Evolutionary conservation across 2,329 filamentous ascomycete species (phyloP), one percentile per base, ranked within the genome.

Genomic region (Sporothrix brasiliensis): DNA sequence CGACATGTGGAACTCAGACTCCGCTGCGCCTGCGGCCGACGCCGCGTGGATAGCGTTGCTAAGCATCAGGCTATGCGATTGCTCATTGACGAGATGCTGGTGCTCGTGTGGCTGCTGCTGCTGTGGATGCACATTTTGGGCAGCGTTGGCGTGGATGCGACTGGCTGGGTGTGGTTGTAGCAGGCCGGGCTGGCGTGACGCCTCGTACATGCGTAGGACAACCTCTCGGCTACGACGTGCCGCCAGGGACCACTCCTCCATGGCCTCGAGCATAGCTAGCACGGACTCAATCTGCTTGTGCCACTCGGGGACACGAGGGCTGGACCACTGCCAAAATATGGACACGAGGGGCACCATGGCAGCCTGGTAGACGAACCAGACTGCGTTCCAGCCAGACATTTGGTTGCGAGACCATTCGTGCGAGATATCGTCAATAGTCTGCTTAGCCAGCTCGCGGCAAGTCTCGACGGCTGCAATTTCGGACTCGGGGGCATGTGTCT

Each of bases 341-440:
- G 87, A 90, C 13, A 94, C 86, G 1, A 94, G 84, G 0, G 91
- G 91, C 10, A 94, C 88, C 89, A 94, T 92, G 73, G 88, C 88
- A 0, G 91, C 91, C 78, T 94, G 91, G 80, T 92, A 94, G 71
- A 92, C 85, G 79, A 93, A 90, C 91, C 91, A 93, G 2, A 92
- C 91, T 0, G 89, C 91, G 77, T 92, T 92, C 91, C 91, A 94
- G 10, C 91, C 91, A 0, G 88, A 88, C 81, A 94, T 91, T 76
- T 93, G 88, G 76, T 92, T 91, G 60, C 88, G 86, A 60, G 87
- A 86, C 81, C 90, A 92, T 73, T 91, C 90, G 27, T 84, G 82
- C 13, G 88, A 85, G 73, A 94, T 92, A 72, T 93, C 90, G 71
- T 89, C 86, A 73, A 94, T 92, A 0, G 89, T 89, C 73, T 89